Evolutionary conservation across 371 early-diverging fungal genomes (phyloP).

Genomic region (Smittium culicis): DNA sequence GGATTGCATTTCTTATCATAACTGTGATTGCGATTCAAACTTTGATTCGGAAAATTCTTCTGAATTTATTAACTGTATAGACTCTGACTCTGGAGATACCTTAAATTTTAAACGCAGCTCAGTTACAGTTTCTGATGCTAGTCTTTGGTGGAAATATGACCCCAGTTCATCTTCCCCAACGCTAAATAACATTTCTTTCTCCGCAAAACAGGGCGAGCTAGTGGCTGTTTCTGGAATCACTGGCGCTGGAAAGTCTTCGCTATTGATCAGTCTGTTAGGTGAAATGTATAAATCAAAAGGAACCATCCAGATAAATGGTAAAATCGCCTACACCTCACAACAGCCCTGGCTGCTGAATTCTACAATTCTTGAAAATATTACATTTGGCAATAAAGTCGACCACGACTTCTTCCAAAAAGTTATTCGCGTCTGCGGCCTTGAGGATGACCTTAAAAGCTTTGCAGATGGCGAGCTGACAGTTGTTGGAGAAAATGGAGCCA

Average conservation of each 20-base stretch:
- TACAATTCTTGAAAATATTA: slow-evolving; percentile 76
- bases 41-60: not conserved
- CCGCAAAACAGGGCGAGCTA: slow-evolving; percentile 45
- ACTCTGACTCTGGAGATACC: not conserved
- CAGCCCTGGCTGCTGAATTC: slow-evolving; percentile 90
- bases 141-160: not conserved
- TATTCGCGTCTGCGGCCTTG: slow-evolving; percentile 42
- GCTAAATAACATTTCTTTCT: slow-evolving; percentile 47
- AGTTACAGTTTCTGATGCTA: not conserved
- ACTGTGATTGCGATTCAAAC: slow-evolving; percentile 13
- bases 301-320: slow-evolving; percentile 50
- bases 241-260: slow-evolving; percentile 79
- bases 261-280: slow-evolving; percentile 72
- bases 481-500: slow-evolving; percentile 89
- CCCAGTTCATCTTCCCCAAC: slow-evolving; percentile 25
- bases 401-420: slow-evolving; percentile 55
- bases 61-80: not conserved
- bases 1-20: slow-evolving; percentile 31
- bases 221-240: slow-evolving; percentile 73
- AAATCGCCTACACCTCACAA: slow-evolving; percentile 80
- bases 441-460: slow-evolving; percentile 62
- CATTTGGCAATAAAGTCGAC: slow-evolving; percentile 76
- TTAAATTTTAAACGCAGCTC: not conserved
- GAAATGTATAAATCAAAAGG: slow-evolving; percentile 70
- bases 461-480: slow-evolving; percentile 72